phyloP scores from a whole-genome alignment of 1,284 basidiomycete species.

The Melanopsichium pennsylvanicum region DNA sequence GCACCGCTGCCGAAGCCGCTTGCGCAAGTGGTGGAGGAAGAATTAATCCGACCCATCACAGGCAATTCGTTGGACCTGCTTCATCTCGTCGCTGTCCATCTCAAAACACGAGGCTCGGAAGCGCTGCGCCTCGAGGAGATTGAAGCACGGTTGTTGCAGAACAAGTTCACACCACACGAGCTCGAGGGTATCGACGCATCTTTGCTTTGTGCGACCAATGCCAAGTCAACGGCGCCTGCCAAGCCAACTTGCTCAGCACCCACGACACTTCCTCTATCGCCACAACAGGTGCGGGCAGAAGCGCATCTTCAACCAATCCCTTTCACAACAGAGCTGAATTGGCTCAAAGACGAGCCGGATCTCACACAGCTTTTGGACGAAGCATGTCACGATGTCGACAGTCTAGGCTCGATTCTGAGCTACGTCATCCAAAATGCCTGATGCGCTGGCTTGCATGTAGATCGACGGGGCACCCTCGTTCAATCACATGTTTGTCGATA shows the following conservation, averaged over 20 bases:
- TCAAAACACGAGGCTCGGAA: conserved; percentile 9
- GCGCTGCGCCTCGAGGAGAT: conserved; percentile 11
- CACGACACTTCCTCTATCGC: neutral
- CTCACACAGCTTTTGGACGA: conserved; percentile 34
- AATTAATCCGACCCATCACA: conserved; percentile 32
- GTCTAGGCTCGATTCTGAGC: conserved; percentile 36
- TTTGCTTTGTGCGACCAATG: neutral
- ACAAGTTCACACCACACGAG: conserved; percentile 14
- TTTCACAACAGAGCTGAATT: conserved; percentile 25
- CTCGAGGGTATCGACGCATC: conserved; percentile 5
- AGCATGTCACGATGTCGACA: conserved; percentile 32
- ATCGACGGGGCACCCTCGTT: too few relatives aligned
- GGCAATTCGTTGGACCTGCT: conserved; percentile 33
- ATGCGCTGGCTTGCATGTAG: neutral
- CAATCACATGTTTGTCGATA: too few relatives aligned
- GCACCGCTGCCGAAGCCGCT: conserved; percentile 13
- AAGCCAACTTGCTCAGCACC: neutral
- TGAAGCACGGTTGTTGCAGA: conserved; percentile 17
- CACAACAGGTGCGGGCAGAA: neutral
- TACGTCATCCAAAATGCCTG: conserved; percentile 35
- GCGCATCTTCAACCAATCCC: conserved; percentile 2
- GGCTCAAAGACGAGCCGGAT: conserved; percentile 34
- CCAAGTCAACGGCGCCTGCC: neutral
- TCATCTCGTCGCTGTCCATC: conserved; percentile 25
- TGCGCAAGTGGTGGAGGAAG: conserved; percentile 35